phyloP scores from a whole-genome alignment of 208 protist species.

The Trypanosoma conorhini region DNA sequence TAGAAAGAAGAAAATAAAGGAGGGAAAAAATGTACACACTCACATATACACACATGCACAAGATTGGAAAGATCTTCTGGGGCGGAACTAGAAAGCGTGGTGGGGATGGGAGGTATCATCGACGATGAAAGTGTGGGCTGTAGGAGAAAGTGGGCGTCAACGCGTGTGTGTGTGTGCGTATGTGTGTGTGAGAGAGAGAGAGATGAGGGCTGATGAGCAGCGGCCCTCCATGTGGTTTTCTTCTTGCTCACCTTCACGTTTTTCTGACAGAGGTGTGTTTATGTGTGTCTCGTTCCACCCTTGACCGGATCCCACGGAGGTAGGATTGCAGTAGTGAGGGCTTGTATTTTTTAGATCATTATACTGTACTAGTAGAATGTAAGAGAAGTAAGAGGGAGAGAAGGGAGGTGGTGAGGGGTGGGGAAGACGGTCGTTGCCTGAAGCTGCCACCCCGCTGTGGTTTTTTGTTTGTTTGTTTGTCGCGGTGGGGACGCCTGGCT shows the following conservation, averaged over 20 bases:
- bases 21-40: no score
- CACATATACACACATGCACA: no score
- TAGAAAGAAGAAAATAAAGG: slow-evolving; percentile 1
- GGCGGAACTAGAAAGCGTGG: background rate
- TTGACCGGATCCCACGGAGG: background rate
- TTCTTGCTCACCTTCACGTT: background rate
- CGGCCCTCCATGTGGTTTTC: background rate
- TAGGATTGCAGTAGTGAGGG: background rate
- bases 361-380: background rate
- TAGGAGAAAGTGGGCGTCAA: no score
- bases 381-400: background rate
- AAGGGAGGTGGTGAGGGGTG: background rate
- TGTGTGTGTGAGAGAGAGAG: no score
- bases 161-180: no score
- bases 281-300: background rate
- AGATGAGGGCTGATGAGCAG: background rate
- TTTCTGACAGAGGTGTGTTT: background rate
- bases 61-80: background rate
- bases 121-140: background rate
- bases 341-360: background rate
- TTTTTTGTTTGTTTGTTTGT: background rate
- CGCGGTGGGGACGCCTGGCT: background rate
- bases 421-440: background rate
- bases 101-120: background rate
- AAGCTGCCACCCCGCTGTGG: background rate